Evolutionary conservation across 192 early-diverging fungal species (phyloP).

Genomic region (Podila clonocystis): DNA sequence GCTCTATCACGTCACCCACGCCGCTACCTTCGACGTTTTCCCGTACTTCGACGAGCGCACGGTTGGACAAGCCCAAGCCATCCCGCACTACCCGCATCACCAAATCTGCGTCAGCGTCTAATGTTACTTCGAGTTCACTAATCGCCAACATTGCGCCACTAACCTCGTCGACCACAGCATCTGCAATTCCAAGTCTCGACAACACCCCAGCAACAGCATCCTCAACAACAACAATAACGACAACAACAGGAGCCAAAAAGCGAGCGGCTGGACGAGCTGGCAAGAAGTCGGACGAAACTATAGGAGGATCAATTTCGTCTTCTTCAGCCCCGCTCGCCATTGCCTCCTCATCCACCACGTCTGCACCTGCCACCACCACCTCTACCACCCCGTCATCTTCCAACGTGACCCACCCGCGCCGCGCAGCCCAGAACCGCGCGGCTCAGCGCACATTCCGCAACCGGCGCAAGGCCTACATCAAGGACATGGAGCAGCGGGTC

Average conservation of each 20-base stretch:
- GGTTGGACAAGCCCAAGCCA: no score
- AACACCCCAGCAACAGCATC: no score
- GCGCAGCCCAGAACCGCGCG: slow-evolving; percentile 93
- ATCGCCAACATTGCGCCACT: no score
- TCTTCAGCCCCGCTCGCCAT: neutral
- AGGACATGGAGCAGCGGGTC: slow-evolving; percentile 79
- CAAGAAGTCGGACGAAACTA: neutral
- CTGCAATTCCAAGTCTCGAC: no score
- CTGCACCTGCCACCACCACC: neutral
- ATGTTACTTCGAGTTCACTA: no score
- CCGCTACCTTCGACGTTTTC: no score
- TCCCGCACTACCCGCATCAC: no score
- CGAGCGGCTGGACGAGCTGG: neutral
- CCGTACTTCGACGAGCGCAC: no score
- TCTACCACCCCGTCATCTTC: neutral
- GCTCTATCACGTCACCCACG: no score
- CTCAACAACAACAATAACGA: neutral
- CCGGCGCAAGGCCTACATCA: slow-evolving; percentile 83
- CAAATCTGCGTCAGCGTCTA: no score
- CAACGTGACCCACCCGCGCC: slow-evolving; percentile 64
- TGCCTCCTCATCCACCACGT: neutral
- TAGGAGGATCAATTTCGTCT: neutral
- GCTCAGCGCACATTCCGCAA: slow-evolving; percentile 93
- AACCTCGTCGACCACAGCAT: neutral
- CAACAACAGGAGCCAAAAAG: neutral